Conservation (phyloP, 1,284 basidiomycete genomes). For the Sporisorium reilianum region DNA sequence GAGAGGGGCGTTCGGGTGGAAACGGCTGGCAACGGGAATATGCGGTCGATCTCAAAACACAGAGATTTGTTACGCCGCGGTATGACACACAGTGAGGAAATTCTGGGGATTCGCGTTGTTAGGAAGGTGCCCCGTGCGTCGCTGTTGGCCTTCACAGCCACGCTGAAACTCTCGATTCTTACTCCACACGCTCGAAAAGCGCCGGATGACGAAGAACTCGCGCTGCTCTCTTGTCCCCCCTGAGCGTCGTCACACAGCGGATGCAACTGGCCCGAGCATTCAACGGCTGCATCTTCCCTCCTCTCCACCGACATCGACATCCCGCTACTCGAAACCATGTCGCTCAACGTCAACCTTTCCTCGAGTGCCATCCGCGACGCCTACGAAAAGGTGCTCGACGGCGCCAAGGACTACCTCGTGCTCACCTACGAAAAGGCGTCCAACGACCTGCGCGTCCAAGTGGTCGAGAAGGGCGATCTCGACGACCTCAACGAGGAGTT, state of each 20-base stretch:
- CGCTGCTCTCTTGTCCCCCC: too few species aligned
- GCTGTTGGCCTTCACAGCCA: slow-evolving; percentile 31
- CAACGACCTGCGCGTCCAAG: slow-evolving; percentile 90
- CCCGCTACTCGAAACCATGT: slow-evolving; percentile 57
- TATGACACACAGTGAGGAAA: background rate
- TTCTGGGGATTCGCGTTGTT: too few species aligned
- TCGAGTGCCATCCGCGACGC: slow-evolving; percentile 75
- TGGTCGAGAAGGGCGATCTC: slow-evolving; percentile 76
- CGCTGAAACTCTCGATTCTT: background rate
- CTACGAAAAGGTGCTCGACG: slow-evolving; percentile 67
- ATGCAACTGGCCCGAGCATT: too few species aligned
- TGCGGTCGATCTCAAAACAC: background rate
- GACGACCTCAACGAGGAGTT: slow-evolving; percentile 95
- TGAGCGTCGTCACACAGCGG: too few species aligned
- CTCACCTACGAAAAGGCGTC: slow-evolving; percentile 86
- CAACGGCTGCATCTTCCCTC: too few species aligned
- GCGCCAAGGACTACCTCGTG: slow-evolving; percentile 84
- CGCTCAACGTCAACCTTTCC: slow-evolving; percentile 75
- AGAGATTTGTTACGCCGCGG: background rate
- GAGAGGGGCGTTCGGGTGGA: background rate
- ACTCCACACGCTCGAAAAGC: slow-evolving; percentile 8
- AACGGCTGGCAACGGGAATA: background rate
- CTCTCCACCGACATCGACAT: background rate
- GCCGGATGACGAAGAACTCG: too few species aligned
- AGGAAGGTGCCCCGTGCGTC: slow-evolving; percentile 9